These are phyloP conservation scores for Schizophyllum commune DNA, from an alignment of 1,284 basidiomycete genomes.

Conservation along the genomic window DNA sequence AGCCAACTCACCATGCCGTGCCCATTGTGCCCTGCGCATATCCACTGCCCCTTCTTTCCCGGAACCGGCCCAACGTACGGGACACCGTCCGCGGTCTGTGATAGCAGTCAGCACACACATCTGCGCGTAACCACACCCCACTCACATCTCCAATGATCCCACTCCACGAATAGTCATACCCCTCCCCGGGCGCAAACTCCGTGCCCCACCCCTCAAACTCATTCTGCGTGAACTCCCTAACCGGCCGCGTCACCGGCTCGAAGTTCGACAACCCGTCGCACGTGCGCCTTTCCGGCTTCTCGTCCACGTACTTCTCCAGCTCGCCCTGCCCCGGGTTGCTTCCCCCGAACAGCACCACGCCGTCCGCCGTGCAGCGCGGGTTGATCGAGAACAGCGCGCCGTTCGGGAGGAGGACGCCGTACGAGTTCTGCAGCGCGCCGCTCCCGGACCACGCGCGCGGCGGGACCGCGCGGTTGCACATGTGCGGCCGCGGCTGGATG, in stretches of 20 bases:
- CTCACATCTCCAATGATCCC: constrained; percentile 16
- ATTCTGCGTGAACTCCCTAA: constrained; percentile 9
- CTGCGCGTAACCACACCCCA: neutral
- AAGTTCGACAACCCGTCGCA: constrained; percentile 15
- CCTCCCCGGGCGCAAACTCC: constrained; percentile 10
- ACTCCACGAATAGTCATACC: constrained; percentile 14
- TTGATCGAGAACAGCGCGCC: constrained; percentile 14
- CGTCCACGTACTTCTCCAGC: constrained; percentile 13
- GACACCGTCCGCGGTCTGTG: constrained; percentile 13
- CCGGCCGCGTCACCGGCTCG: constrained; percentile 13
- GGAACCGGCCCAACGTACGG: constrained; percentile 16
- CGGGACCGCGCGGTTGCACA: constrained; percentile 16
- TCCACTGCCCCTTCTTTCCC: constrained; percentile 13
- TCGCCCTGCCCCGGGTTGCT: constrained; percentile 12
- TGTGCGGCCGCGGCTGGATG: constrained; percentile 12
- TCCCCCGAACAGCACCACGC: constrained; percentile 15
- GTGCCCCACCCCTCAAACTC: constrained; percentile 15
- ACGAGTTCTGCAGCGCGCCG: constrained; percentile 15
- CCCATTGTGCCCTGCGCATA: constrained; percentile 15
- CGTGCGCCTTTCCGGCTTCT: constrained; percentile 9
- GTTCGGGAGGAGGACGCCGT: constrained; percentile 11
- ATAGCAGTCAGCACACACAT: neutral
- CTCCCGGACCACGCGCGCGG: constrained; percentile 12
- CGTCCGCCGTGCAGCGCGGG: constrained; percentile 12
- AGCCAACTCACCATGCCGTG: constrained; percentile 15